Conservation (phyloP, 2,329 filamentous ascomycete genomes). For the Botrytis porri region DNA sequence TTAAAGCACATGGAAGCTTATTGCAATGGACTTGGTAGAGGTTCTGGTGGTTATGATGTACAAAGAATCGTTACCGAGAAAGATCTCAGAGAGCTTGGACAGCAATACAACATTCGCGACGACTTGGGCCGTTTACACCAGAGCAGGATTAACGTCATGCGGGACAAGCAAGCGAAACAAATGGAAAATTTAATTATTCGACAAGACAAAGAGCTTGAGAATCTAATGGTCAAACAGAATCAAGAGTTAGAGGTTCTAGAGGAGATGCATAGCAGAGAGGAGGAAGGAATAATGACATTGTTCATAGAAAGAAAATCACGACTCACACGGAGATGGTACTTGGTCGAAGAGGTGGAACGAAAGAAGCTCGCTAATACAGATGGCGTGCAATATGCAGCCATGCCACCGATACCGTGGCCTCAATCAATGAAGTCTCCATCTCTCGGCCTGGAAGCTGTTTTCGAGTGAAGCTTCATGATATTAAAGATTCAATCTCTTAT, state of each 20-base stretch:
- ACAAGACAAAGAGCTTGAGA: conserved; percentile 52
- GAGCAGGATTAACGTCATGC: conserved; percentile 61
- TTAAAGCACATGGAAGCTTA: conserved; percentile 67
- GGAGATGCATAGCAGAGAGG: conserved; percentile 48
- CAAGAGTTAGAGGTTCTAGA: conserved; percentile 50
- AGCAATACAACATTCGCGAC: conserved; percentile 60
- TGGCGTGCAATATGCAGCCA: conserved; percentile 44
- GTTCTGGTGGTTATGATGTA: conserved; percentile 43
- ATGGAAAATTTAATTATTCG: conserved; percentile 57
- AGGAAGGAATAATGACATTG: conserved; percentile 45
- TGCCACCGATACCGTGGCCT: conserved; percentile 45
- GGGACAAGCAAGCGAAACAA: conserved; percentile 60
- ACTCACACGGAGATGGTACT: conserved; percentile 50
- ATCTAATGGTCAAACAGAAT: conserved; percentile 46
- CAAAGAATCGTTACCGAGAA: conserved; percentile 56
- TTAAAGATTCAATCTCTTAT: not conserved
- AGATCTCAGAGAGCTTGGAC: conserved; percentile 56
- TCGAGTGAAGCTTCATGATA: conserved; percentile 22
- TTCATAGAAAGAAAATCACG: conserved; percentile 47
- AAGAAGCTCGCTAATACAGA: conserved; percentile 50
- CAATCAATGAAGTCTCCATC: conserved; percentile 19
- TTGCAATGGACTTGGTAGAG: conserved; percentile 52
- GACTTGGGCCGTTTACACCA: conserved; percentile 58
- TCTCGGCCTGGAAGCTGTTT: conserved; percentile 27
- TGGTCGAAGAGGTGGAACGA: conserved; percentile 52